A percentile compares a stretch with the other conserved stretches of the same genome.
phyloP scores from a whole-genome alignment of 2,329 filamentous ascomycete genomes.

The Ceratocystis albifundus region DNA sequence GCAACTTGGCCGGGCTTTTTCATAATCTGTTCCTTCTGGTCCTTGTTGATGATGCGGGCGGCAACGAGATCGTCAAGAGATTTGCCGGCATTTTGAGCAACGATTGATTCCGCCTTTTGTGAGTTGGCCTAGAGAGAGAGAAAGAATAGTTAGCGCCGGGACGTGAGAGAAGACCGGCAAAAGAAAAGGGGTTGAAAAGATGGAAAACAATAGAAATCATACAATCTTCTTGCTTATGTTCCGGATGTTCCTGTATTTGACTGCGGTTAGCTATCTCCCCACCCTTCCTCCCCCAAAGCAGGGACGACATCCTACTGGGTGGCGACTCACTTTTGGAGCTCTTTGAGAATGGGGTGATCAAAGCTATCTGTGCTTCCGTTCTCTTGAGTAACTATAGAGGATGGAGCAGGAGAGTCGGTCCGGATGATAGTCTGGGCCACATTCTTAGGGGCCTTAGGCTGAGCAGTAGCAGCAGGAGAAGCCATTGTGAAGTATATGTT shows the following conservation, averaged over 20 bases:
- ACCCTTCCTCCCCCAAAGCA: not conserved
- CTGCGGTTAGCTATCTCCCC: constrained; percentile 24
- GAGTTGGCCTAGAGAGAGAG: constrained; percentile 47
- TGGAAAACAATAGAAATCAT: constrained; percentile 32
- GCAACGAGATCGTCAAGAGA: constrained; percentile 62
- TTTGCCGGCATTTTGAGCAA: constrained; percentile 58
- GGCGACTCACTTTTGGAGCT: constrained; percentile 69
- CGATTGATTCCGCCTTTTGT: constrained; percentile 58
- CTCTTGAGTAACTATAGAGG: constrained; percentile 35
- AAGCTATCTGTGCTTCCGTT: constrained; percentile 48
- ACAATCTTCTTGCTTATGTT: constrained; percentile 93
- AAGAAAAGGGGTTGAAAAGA: not conserved
- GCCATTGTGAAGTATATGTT: constrained; percentile 35
- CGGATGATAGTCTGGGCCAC: constrained; percentile 41
- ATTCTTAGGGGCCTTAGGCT: constrained; percentile 56
- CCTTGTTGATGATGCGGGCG: constrained; percentile 62
- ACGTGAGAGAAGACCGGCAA: not conserved
- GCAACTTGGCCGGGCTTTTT: constrained; percentile 64
- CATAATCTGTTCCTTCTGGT: constrained; percentile 64
- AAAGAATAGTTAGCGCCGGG: not conserved
- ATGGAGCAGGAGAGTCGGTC: constrained; percentile 45
- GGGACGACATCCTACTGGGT: not conserved
- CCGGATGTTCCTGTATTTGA: constrained; percentile 59
- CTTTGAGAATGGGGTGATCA: constrained; percentile 73
- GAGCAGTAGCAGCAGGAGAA: constrained; percentile 42